Conservation (phyloP, 768 basidiomycete species). For the Suillus placidus region DNA sequence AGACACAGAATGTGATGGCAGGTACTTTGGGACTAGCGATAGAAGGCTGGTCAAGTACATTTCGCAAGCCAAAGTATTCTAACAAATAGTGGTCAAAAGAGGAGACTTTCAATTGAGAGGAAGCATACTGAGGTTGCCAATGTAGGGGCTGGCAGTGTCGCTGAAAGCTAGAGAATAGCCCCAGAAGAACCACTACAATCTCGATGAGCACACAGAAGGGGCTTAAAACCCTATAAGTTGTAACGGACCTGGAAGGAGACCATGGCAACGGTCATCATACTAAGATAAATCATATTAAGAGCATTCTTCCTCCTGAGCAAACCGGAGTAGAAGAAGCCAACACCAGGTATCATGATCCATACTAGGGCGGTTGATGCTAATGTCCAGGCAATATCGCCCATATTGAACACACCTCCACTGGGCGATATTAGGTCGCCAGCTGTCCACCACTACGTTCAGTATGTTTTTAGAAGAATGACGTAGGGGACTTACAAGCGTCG, state of each 20-base stretch:
- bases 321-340: conserved; percentile 90
- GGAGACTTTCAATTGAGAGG: neutral
- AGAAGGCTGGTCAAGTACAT: conserved; percentile 75
- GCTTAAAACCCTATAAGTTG: neutral
- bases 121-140: conserved; percentile 78
- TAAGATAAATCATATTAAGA: conserved; percentile 83
- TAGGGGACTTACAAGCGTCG: conserved; percentile 39
- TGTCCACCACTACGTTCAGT: conserved; percentile 15
- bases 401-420: conserved; percentile 45
- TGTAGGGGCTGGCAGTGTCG: conserved; percentile 70
- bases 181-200: conserved; percentile 92
- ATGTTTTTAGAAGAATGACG: neutral
- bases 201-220: conserved; percentile 11
- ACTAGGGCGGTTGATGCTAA: conserved; percentile 78
- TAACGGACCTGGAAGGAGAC: conserved; percentile 79
- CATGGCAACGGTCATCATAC: conserved; percentile 74
- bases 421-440: conserved; percentile 43
- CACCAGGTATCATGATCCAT: conserved; percentile 83
- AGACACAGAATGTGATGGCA: conserved; percentile 75
- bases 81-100: conserved; percentile 9
- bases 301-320: conserved; percentile 93
- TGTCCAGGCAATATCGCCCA: conserved; percentile 73
- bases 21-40: conserved; percentile 74
- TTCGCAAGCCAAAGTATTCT: conserved; percentile 85
- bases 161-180: conserved; percentile 92